These are phyloP conservation scores for Babesia bigemina DNA, from an alignment of 169 alveolate species.

Conservation along the genomic window DNA sequence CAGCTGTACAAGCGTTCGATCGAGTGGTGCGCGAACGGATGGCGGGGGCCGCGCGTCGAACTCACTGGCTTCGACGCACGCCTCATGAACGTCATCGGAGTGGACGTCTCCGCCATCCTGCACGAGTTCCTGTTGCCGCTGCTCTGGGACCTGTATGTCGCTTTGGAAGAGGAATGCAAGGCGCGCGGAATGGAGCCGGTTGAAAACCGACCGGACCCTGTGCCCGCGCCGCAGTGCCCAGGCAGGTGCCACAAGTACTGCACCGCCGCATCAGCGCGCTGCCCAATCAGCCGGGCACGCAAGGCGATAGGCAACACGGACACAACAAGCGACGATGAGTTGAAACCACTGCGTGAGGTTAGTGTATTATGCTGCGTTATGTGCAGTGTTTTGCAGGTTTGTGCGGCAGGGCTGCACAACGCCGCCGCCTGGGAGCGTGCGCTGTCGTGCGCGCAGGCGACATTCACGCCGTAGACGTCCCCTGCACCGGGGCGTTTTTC, in stretches of 20 bases:
- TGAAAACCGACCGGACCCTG: background rate
- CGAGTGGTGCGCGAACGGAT: background rate
- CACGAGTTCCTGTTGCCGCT: constrained; percentile 11
- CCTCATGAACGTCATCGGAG: constrained; percentile 14
- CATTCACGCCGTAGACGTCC: background rate
- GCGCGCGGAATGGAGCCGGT: background rate
- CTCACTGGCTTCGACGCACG: constrained; percentile 26
- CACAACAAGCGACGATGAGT: background rate
- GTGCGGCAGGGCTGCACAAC: constrained; percentile 6
- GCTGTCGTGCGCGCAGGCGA: background rate
- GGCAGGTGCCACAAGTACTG: constrained; percentile 22
- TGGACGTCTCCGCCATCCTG: constrained; percentile 19
- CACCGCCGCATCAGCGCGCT: background rate
- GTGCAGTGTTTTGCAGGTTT: constrained; percentile 10
- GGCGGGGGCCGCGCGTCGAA: background rate
- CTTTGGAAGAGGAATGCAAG: constrained; percentile 7
- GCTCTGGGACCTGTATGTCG: constrained; percentile 3
- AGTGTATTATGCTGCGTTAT: background rate
- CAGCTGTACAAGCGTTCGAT: constrained; percentile 27
- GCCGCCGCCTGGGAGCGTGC: constrained; percentile 14
- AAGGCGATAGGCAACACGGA: background rate
- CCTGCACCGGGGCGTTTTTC: background rate
- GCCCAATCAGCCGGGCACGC: constrained; percentile 20
- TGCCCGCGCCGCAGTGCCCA: background rate
- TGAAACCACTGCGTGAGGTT: background rate